These are phyloP conservation scores for Colletotrichum sidae DNA, from an alignment of 2,329 filamentous ascomycete species.

Conservation along the genomic window DNA sequence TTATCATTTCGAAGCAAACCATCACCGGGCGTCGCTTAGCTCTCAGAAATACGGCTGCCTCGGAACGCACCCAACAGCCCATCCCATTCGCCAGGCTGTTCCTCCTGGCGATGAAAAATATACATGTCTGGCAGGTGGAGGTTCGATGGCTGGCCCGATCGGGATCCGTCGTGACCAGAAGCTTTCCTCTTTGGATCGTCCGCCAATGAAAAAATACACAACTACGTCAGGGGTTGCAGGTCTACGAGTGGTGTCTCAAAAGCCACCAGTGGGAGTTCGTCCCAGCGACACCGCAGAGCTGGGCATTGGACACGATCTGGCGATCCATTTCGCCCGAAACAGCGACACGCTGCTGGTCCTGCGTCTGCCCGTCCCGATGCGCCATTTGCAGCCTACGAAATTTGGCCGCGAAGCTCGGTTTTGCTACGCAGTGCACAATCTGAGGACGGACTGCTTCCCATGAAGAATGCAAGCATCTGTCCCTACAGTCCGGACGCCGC, in stretches of 20 bases:
- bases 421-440: too few relatives aligned
- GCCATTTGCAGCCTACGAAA: too few relatives aligned
- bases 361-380: too few relatives aligned
- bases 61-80: conserved; percentile 8
- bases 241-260: conserved; percentile 16
- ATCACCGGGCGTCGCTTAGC: not conserved
- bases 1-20: not conserved
- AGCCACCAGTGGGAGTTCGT: not conserved
- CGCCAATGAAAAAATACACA: conserved; percentile 15
- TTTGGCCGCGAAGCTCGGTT: too few relatives aligned
- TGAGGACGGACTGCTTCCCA: not conserved
- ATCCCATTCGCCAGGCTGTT: conserved; percentile 25
- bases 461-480: conserved; percentile 1
- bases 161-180: conserved; percentile 5
- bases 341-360: too few relatives aligned
- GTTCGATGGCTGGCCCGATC: conserved; percentile 32
- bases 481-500: not conserved
- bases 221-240: conserved; percentile 30
- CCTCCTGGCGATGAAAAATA: conserved; percentile 5
- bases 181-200: conserved; percentile 17
- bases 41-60: conserved; percentile 12
- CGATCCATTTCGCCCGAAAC: too few relatives aligned
- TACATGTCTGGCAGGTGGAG: conserved; percentile 30
- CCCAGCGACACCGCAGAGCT: not conserved
- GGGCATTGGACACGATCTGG: conserved; percentile 5